Conservation (phyloP, 106 monocot species). For the Dendrobium officinale region DNA sequence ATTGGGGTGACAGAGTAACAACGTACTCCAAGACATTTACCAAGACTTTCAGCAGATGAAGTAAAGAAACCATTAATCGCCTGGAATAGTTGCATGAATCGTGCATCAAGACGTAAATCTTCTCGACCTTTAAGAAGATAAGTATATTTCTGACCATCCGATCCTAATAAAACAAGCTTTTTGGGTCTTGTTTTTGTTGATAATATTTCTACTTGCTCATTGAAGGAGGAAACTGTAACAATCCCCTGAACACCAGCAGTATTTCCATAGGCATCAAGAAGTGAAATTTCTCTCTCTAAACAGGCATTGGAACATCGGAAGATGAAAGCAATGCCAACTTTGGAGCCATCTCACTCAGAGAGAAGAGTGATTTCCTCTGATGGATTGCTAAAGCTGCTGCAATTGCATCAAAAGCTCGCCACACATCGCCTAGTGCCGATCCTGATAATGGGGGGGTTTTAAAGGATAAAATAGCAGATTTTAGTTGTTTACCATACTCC, state of each 20-base stretch:
- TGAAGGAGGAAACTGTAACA: constrained; percentile 81
- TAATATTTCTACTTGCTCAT: constrained; percentile 65
- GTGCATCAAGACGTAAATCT: constrained; percentile 96
- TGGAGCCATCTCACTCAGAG: constrained; percentile 80
- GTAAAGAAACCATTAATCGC: constrained; percentile 63
- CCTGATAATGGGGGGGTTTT: constrained; percentile 73
- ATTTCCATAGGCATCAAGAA: constrained; percentile 12
- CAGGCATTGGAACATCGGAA: constrained; percentile 97
- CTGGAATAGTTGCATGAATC: constrained; percentile 93
- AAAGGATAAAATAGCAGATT: constrained; percentile 62
- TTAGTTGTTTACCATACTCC: constrained; percentile 67
- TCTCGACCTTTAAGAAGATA: constrained; percentile 98
- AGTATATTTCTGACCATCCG: constrained; percentile 81
- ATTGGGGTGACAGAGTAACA: constrained; percentile 98
- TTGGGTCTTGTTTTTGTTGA: constrained; percentile 98
- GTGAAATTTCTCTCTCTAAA: constrained; percentile 61
- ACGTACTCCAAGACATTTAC: constrained; percentile 52
- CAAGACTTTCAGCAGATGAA: constrained; percentile 39
- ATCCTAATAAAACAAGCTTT: constrained; percentile 78
- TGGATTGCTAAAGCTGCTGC: constrained; percentile 70
- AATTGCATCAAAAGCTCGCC: constrained; percentile 78
- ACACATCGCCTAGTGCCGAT: constrained; percentile 58
- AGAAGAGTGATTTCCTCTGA: constrained; percentile 60
- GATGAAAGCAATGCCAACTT: constrained; percentile 52
- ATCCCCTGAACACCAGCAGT: constrained; percentile 29